phyloP scores from a whole-genome alignment of 441 rosid genomes.

The Erysimum cheiri region DNA sequence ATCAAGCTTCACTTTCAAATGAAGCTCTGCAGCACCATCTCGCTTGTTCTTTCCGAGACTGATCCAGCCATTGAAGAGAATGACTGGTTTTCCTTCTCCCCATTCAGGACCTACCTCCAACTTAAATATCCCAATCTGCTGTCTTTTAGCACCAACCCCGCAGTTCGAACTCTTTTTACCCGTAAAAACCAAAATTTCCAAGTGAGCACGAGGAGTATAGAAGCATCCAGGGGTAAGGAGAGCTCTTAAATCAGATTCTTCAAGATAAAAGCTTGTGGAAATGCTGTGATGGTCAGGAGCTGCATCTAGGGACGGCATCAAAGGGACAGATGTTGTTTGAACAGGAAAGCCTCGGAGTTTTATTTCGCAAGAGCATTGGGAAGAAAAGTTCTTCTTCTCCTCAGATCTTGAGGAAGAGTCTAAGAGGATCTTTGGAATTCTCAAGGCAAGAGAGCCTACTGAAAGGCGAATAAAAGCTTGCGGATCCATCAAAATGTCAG shows the following conservation, averaged over 20 bases:
- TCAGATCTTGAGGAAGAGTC: slow-evolving; percentile 47
- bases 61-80: slow-evolving; percentile 90
- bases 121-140: slow-evolving; percentile 83
- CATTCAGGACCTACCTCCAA: slow-evolving; percentile 90
- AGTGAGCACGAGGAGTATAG: slow-evolving; percentile 66
- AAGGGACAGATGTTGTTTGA: slow-evolving; percentile 77
- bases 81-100: slow-evolving; percentile 75
- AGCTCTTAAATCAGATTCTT: slow-evolving; percentile 85
- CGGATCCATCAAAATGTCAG: slow-evolving; percentile 83
- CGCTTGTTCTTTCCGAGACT: slow-evolving; percentile 81
- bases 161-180: slow-evolving; percentile 77
- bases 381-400: slow-evolving; percentile 56
- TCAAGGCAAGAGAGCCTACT: slow-evolving; percentile 82
- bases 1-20: slow-evolving; percentile 82
- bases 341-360: slow-evolving; percentile 90
- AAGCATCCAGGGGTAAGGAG: slow-evolving; percentile 80
- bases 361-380: slow-evolving; percentile 79
- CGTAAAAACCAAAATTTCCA: slow-evolving; percentile 69
- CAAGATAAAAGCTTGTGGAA: slow-evolving; percentile 84
- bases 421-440: slow-evolving; percentile 60
- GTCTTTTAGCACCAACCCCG: slow-evolving; percentile 75
- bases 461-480: slow-evolving; percentile 94
- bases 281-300: slow-evolving; percentile 75
- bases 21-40: slow-evolving; percentile 77
- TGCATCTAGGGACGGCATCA: slow-evolving; percentile 72